These are phyloP conservation scores for Cladophialophora carrionii DNA, from an alignment of 2,329 filamentous ascomycete genomes.

Conservation along the genomic window DNA sequence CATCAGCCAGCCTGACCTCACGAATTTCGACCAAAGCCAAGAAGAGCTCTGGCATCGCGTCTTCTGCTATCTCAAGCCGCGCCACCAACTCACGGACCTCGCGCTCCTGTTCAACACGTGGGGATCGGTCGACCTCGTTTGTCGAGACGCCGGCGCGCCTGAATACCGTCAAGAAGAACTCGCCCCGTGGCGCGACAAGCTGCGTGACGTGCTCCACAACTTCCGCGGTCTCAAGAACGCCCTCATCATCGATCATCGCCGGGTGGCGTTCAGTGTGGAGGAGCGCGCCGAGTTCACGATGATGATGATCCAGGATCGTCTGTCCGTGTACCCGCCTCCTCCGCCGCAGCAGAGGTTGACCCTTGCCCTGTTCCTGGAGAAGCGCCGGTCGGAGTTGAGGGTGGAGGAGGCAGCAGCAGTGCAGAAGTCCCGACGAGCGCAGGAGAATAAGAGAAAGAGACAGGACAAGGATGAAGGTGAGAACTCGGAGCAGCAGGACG, in stretches of 20 bases:
- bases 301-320: slow-evolving; percentile 5
- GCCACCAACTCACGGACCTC: slow-evolving; percentile 21
- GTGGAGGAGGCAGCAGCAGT: background rate
- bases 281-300: background rate
- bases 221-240: slow-evolving; percentile 10
- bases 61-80: slow-evolving; percentile 21
- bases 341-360: background rate
- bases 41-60: slow-evolving; percentile 31
- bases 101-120: slow-evolving; percentile 23
- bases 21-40: slow-evolving; percentile 16
- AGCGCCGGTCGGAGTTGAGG: background rate
- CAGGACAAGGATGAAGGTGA: background rate
- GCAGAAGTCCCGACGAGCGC: background rate
- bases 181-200: background rate
- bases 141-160: background rate
- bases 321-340: background rate
- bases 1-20: background rate
- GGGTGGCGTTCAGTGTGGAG: background rate
- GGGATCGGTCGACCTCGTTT: background rate
- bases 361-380: background rate
- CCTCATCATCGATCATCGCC: background rate
- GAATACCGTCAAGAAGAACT: slow-evolving; percentile 3
- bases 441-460: background rate
- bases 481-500: background rate
- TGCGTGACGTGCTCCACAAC: slow-evolving; percentile 1